phyloP scores from a whole-genome alignment of 2,329 filamentous ascomycete genomes.

The Thyridium curvatum region DNA sequence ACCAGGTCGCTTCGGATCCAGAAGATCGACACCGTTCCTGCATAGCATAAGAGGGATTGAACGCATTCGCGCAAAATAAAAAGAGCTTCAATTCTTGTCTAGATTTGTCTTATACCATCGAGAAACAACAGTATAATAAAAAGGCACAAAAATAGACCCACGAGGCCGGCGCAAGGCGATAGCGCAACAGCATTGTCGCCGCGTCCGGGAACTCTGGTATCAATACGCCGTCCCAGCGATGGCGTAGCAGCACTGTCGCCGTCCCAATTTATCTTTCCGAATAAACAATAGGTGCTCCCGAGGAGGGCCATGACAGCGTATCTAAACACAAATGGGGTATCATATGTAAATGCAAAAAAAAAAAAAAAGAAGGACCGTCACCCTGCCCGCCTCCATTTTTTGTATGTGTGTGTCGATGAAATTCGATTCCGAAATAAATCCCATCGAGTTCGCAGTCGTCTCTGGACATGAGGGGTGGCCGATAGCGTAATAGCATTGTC shows the following conservation, averaged over 20 bases:
- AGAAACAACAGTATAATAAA: conserved; percentile 4
- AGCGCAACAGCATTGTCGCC: conserved; percentile 50
- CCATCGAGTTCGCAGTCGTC: conserved; percentile 3
- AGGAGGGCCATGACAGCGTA: conserved; percentile 34
- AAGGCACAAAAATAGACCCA: conserved; percentile 31
- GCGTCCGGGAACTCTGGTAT: conserved; percentile 32
- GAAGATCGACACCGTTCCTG: too few relatives aligned
- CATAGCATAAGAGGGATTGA: too few relatives aligned
- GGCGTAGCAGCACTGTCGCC: conserved; percentile 50
- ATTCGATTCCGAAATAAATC: neutral
- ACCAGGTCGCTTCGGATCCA: too few relatives aligned
- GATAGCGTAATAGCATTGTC: conserved; percentile 37
- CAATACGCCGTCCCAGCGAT: conserved; percentile 48
- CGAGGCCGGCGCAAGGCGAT: conserved; percentile 41
- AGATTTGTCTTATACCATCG: too few relatives aligned
- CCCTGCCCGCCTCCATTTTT: conserved; percentile 1
- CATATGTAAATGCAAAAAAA: conserved; percentile 33
- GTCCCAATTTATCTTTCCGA: conserved; percentile 19
- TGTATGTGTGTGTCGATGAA: neutral
- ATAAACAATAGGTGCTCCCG: too few relatives aligned
- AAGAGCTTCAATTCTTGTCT: too few relatives aligned
- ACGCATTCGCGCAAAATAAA: too few relatives aligned
- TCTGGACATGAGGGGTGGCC: conserved; percentile 4
- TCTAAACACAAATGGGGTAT: conserved; percentile 50
- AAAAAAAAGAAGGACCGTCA: conserved; percentile 8